These are phyloP conservation scores for Linnemannia zychae DNA, from an alignment of 192 early-diverging fungal species.

Conservation along the genomic window DNA sequence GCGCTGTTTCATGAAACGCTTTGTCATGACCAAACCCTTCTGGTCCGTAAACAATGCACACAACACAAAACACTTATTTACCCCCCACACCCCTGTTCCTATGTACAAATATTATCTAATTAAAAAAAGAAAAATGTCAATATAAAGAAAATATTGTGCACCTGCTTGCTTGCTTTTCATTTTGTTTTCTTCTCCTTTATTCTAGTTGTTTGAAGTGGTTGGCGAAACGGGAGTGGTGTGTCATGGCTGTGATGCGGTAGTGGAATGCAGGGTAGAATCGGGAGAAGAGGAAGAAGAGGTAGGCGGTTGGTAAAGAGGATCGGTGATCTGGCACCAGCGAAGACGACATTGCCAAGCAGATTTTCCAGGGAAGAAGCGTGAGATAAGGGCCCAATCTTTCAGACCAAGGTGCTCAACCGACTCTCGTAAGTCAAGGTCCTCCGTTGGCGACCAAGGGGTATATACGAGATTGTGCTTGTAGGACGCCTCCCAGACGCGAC, in stretches of 20 bases:
- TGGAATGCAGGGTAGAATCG: not conserved
- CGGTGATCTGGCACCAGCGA: slow-evolving; percentile 50
- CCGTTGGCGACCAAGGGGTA: slow-evolving; percentile 32
- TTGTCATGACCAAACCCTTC: no score
- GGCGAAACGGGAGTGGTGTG: not conserved
- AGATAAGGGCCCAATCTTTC: slow-evolving; percentile 19
- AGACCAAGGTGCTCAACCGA: slow-evolving; percentile 19
- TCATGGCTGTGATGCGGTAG: not conserved
- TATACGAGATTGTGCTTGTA: slow-evolving; percentile 40
- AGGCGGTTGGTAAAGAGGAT: not conserved
- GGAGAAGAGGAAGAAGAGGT: not conserved
- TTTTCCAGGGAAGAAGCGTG: slow-evolving; percentile 50
- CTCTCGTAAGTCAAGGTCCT: slow-evolving; percentile 35
- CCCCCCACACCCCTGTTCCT: not conserved
- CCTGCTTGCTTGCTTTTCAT: no score
- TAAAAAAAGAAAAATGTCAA: not conserved
- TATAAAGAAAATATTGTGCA: not conserved
- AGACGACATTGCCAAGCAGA: slow-evolving; percentile 52
- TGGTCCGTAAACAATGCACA: no score
- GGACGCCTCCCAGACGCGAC: slow-evolving; percentile 52
- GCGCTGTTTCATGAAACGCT: slow-evolving; percentile 20
- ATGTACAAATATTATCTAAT: not conserved
- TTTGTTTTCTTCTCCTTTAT: not conserved
- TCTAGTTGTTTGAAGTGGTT: not conserved
- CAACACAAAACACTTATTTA: not conserved